Percentiles rank a stretch among this genome's conserved stretches.
Conservation (phyloP, 1,284 basidiomycete species). For the Tylopilus sp. region DNA sequence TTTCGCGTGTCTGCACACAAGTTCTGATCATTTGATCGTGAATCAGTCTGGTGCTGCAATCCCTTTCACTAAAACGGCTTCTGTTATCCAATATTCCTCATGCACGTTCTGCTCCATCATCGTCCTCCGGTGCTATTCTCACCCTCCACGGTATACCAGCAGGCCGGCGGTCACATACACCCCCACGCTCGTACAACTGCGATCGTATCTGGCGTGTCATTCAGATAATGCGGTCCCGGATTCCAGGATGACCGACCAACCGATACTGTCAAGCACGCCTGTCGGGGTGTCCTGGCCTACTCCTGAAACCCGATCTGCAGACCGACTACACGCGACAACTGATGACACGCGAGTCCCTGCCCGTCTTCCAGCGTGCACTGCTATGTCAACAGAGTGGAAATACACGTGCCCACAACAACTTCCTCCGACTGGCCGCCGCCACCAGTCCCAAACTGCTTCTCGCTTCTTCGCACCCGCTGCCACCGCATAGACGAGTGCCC, state of each 20-base stretch:
- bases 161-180: not conserved
- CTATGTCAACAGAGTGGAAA: constrained; percentile 5
- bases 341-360: not conserved
- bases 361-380: not conserved
- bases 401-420: not conserved
- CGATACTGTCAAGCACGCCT: not conserved
- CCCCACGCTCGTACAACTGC: not conserved
- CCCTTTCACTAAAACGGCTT: constrained; percentile 6
- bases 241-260: not conserved
- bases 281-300: not conserved
- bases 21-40: constrained; percentile 18
- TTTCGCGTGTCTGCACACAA: constrained; percentile 2
- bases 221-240: not conserved
- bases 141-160: not conserved
- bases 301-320: constrained; percentile 1
- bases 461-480: constrained; percentile 28
- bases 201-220: not conserved
- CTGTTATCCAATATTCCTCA: not conserved
- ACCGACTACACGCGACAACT: not conserved
- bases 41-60: constrained; percentile 13
- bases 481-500: constrained; percentile 20
- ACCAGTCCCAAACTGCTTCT: constrained; percentile 13
- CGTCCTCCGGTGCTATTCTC: not conserved
- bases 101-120: not conserved
- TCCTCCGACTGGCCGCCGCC: constrained; percentile 11